phyloP scores from a whole-genome alignment of 352 stramenopile genomes.

The Pythium myriotylum region DNA sequence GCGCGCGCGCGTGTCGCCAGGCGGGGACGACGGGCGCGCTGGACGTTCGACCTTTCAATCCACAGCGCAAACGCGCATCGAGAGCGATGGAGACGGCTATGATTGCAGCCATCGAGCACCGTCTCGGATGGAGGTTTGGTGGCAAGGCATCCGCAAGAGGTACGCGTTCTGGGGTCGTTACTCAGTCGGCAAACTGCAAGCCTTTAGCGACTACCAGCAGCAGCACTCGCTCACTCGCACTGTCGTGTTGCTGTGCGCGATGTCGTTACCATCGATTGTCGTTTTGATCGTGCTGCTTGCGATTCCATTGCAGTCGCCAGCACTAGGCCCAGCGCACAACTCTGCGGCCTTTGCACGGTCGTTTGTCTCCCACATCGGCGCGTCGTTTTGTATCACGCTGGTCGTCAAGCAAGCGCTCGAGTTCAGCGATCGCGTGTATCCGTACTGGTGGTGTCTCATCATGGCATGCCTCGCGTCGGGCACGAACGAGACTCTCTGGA shows the following conservation, averaged over 20 bases:
- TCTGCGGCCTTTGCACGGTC: constrained; percentile 6
- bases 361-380: constrained; percentile 20
- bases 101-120: background rate
- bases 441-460: constrained; percentile 4
- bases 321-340: constrained; percentile 4
- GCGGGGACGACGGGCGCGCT: background rate
- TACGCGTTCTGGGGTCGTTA: constrained; percentile 26
- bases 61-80: constrained; percentile 6
- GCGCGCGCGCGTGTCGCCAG: background rate
- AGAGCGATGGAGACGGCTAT: background rate
- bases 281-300: constrained; percentile 11
- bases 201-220: constrained; percentile 24
- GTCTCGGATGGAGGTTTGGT: background rate
- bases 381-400: constrained; percentile 25
- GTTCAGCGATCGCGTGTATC: constrained; percentile 13
- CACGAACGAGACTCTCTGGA: constrained; percentile 19
- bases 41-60: constrained; percentile 1
- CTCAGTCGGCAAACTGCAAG: constrained; percentile 30
- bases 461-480: constrained; percentile 2
- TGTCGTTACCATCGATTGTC: constrained; percentile 13
- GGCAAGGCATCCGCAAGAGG: background rate
- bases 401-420: constrained; percentile 22
- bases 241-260: background rate
- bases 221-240: constrained; percentile 7
- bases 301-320: constrained; percentile 18